Conservation (phyloP, 345 rosid species). For the Psidium friedrichsthalianum region DNA sequence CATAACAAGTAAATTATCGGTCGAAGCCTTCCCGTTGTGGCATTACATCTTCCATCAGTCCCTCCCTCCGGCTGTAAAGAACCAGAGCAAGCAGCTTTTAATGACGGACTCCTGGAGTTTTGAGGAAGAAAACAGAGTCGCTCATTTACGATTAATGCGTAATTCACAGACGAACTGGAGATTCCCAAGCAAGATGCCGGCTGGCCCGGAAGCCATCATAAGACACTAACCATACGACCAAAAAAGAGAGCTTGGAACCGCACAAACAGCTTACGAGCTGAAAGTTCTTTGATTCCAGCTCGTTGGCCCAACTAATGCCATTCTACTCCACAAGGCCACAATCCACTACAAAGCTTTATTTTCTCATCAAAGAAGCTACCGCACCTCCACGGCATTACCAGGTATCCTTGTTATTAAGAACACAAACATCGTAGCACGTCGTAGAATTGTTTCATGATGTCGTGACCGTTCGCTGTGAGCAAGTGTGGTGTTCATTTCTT, state of each 20-base stretch:
- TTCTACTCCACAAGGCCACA: too few species aligned
- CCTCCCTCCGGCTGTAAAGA: neutral
- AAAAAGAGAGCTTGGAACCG: neutral
- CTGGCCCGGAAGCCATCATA: neutral
- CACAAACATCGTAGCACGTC: neutral
- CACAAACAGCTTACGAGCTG: neutral
- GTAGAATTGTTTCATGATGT: neutral
- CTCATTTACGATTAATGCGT: neutral
- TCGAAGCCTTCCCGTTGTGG: neutral
- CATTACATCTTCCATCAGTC: neutral
- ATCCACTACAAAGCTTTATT: neutral
- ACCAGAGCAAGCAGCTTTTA: neutral
- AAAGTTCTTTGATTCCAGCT: neutral
- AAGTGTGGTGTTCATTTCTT: neutral
- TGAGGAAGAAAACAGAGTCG: neutral
- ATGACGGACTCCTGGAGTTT: neutral
- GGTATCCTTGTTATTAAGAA: neutral
- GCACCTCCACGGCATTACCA: neutral
- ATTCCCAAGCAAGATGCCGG: too few species aligned
- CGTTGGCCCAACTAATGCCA: too few species aligned
- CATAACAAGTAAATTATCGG: neutral
- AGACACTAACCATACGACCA: neutral
- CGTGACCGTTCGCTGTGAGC: neutral
- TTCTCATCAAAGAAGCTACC: neutral
- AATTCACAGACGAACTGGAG: too few species aligned